Evolutionary conservation across 768 basidiomycete species (phyloP), one percentile per base, ranked within the genome.

Genomic region (Amanita thiersii): DNA sequence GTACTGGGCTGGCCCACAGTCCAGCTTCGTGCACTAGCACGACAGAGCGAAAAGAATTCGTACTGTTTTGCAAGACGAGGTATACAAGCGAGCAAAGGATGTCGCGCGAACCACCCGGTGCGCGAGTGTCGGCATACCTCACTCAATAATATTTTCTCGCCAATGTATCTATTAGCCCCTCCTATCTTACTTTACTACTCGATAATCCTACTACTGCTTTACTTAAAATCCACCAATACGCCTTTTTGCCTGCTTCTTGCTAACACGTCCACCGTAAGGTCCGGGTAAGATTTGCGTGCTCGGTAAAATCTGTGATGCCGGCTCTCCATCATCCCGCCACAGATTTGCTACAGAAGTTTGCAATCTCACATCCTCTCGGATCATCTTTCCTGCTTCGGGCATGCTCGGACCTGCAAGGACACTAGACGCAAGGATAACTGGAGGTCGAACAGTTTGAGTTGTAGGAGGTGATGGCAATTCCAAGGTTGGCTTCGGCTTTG

Each of bases 221-320:
- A n/a, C 40, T 18, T 39, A 89, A 55, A 90, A 89, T 5, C 87
- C 87, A 7, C 82, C 84, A 30, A 86, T 32, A 17, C 86, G 67
- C 60, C 81, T 88, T 65, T 80, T 86, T 15, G 48, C 55, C 19
- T 58, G 43, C 55, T 77, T 81, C 63, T 79, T 80, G 61, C 73
- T 84, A 4, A 69, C 70, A 29, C 82, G 70, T 17, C 82, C 83
- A 24, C 86, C 86, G 59, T 77, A 77, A 0, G 69, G 73, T 2
- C 87, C 86, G 3, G 86, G 75, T 7, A 86, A 56, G 5, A 80
- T 59, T 54, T 90, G 86, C 2, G 86, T 89, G 48, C 73, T 86
- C 25, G 66, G 59, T 60, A 75, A 62, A 11, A 61, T 47, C 12
- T 81, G 77, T 3, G 58, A 59, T 18, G 50, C 45, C 7, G 29